Base-by-base conservation (phyloP, 345 rosid species). In the Dovyalis caffra region DNA sequence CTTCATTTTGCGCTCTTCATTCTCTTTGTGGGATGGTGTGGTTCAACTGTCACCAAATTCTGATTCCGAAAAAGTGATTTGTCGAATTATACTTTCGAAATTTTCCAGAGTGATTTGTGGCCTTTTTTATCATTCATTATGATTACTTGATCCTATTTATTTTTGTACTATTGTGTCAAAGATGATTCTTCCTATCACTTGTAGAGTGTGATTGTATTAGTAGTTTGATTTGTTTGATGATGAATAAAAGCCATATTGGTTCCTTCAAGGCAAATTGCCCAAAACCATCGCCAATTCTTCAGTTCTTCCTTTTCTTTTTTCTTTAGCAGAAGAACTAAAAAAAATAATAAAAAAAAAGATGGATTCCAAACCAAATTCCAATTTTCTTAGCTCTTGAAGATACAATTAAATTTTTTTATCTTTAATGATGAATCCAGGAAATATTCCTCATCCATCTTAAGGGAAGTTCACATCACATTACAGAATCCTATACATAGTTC, bases 11-110 rank as follows among this genome's bases (percentile, higher is more conserved):
- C 81, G 76, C 66, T 81, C 47, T 68, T 79, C 69, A 66, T 75
- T 65, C 67, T 82, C 72, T 86, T 80, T 61, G 45, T 74, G 31
- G 69, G 66, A 21, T 80, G 77, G 28, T 72, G 70, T 77, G 84
- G 72, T 70, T 86, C 78, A 56, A 33, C 79, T 61, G 53, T 76
- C 37, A 16, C 73, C 73, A 75, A 71, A 23, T 66, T 82, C 76
- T 83, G 70, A 82, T 69, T n/a, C 74, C 71, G 38, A 53, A 51
- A 78, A 75, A 69, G 43, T 18, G 16, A 31, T 66, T 69, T 66
- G n/a, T 56, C 18, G 34, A 9, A 23, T 56, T 56, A 3, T 9
- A 23, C 61, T 56, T 8, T 9, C n/a, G 5, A n/a, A 64, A 70
- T 26, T 35, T 77, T 29, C 28, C 69, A 78, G 79, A 71, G 40